Evolutionary conservation across 371 early-diverging fungal genomes (phyloP), one percentile per base, ranked within the genome.

Genomic region (Globomyces sp.): DNA sequence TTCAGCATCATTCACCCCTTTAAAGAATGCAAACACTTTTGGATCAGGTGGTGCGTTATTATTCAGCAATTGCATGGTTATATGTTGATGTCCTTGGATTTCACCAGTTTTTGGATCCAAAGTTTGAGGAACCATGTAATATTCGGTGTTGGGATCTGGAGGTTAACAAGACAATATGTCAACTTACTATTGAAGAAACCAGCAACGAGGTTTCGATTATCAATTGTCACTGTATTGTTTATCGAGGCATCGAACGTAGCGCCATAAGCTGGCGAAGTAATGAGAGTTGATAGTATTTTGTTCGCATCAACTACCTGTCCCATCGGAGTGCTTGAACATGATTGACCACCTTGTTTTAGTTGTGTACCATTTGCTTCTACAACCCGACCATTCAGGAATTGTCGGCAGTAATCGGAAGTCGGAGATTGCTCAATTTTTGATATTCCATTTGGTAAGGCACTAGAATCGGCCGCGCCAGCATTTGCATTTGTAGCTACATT

Each of bases 51-150:
- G 44, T 13, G 36, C 43, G 45, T 68, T 48, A 34, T 37, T 48
- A 42, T 63, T 46, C 4, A 51, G 42, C 1, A 55, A 43, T 51
- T 72, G 72, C 4, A 72, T 42, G 40, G 66, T 60, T 10, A 72
- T 61, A 55, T 72, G 72, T 42, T 72, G 72, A 49, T 72, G 72
- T 34, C 72, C 72, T 45, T 70, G 68, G 42, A 67, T 39, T n/a
- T 34, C 11, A 39, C 40, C 40, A 13, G 64, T 67, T 13, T 42
- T 34, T 6, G 6, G 6, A 64, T 72, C 67, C 53, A 72, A 59
- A 36, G 70, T 70, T 39, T 72, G 72, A 39, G 70, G 70, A 43
- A 51, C 49, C 4, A 57, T 3, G 49, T 72, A 72, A 57, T 72
- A 72, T 40, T 47, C 43, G 36, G 65, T 36, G 49, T 57, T 59